Conservation (phyloP, 176 grass and related monocot genomes). For the Elymus sibiricus region DNA sequence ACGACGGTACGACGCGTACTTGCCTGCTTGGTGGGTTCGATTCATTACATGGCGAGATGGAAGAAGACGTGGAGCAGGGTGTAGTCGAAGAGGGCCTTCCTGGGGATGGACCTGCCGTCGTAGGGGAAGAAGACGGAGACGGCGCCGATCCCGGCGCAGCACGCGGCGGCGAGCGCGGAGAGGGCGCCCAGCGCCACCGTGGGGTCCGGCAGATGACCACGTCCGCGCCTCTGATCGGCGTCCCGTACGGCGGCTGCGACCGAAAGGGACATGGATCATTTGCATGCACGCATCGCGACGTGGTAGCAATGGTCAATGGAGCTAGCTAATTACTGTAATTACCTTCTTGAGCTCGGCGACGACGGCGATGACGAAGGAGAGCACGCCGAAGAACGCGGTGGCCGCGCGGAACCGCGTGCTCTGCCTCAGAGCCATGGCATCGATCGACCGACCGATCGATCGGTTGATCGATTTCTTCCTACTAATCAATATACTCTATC, state of each 20-base stretch:
- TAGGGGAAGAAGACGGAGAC: constrained; percentile 55
- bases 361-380: constrained; percentile 53
- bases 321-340: neutral
- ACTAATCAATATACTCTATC: neutral
- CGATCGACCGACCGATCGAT: too few species aligned
- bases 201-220: constrained; percentile 47
- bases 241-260: constrained; percentile 45
- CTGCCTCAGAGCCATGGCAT: constrained; percentile 40
- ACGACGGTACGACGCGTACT: neutral
- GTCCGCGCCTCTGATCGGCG: constrained; percentile 33
- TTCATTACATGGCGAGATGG: constrained; percentile 47
- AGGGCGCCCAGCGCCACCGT: constrained; percentile 32
- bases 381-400: constrained; percentile 33
- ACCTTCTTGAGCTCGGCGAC: constrained; percentile 62
- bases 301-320: neutral
- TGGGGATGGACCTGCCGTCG: constrained; percentile 23
- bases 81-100: constrained; percentile 34
- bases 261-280: neutral
- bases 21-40: neutral
- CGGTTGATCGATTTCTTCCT: neutral
- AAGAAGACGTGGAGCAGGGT: constrained; percentile 48
- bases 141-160: constrained; percentile 23
- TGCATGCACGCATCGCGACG: neutral
- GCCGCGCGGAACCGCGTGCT: constrained; percentile 16
- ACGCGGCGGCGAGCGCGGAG: constrained; percentile 20